Evolutionary conservation across 2,329 filamentous ascomycete species (phyloP), one percentile per base, ranked within the genome.

Genomic region (Paradendryphiella salina): DNA sequence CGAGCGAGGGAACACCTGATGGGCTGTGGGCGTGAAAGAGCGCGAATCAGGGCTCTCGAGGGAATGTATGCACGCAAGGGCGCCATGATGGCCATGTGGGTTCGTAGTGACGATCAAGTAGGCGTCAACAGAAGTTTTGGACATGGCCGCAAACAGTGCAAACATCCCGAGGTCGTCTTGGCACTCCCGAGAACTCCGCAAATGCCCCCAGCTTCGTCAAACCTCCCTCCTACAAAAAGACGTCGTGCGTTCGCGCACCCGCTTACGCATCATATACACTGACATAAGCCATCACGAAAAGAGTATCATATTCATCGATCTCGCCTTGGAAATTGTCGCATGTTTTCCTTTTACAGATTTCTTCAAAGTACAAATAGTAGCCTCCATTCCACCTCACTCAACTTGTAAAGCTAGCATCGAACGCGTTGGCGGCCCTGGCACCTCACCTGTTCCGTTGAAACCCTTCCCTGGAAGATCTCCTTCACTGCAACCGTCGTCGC

Each of bases 101-200:
- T 9, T 15, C 29, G 18, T 18, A 15, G 21, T 14, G 15, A 23
- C 15, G 20, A 29, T 14, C 11, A 32, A 29, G 31, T 35, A 14
- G 29, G n/a, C 49, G 51, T 15, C 28, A 29, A 45, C n/a, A n/a
- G 21, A 31, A 52, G 52, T 44, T 56, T 59, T 59, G 46, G 52
- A 41, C 1, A 26, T 7, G 26, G 17, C 9, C 40, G 47, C 47
- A 50, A 46, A 45, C 35, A 11, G 18, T 49, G 51, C 62, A 60
- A 57, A 60, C 49, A 29, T 31, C 13, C 23, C 5, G 5, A 26
- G 10, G 23, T 26, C 23, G 28, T 42, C 63, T 67, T 67, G 63
- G 64, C 65, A 61, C 51, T 31, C 31, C 61, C 59, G 63, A 50
- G 52, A 57, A 56, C 57, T 63, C 59, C 61, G 57, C 60, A 57